Evolutionary conservation across 768 basidiomycete species (phyloP).

Genomic region (Tylopilus vinaceipallidus): DNA sequence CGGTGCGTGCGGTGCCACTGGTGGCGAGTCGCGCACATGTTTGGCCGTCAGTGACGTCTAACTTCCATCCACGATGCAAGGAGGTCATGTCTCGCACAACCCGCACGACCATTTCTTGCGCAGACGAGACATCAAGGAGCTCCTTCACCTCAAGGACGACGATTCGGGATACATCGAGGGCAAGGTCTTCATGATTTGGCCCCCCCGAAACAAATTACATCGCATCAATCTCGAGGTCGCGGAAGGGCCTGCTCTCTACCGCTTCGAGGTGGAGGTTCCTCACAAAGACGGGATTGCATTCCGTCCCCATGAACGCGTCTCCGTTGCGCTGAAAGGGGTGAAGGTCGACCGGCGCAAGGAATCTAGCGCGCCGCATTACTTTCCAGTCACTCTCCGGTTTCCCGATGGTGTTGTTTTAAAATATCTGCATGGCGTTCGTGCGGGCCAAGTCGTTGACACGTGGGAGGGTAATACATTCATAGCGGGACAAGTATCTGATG

Average conservation of each 20-base stretch:
- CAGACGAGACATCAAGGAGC: constrained; percentile 31
- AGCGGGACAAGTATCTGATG: neutral
- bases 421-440: constrained; percentile 31
- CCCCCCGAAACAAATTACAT: constrained; percentile 24
- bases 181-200: constrained; percentile 47
- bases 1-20: constrained; percentile 9
- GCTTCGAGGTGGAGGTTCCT: constrained; percentile 41
- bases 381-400: constrained; percentile 44
- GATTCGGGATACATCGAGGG: constrained; percentile 41
- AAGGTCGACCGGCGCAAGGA: constrained; percentile 30
- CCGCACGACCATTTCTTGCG: constrained; percentile 21
- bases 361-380: constrained; percentile 28
- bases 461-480: constrained; percentile 35
- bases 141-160: constrained; percentile 31
- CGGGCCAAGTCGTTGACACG: constrained; percentile 37
- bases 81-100: neutral
- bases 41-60: constrained; percentile 1
- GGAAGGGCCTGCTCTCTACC: constrained; percentile 17
- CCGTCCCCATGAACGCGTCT: constrained; percentile 40
- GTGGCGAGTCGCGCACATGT: neutral
- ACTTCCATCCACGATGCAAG: neutral
- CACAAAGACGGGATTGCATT: constrained; percentile 37
- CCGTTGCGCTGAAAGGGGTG: constrained; percentile 48
- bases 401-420: constrained; percentile 42
- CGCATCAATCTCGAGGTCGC: constrained; percentile 32